Base-by-base conservation (phyloP, 306 rosid species). In the Prinsepia uniflora region DNA sequence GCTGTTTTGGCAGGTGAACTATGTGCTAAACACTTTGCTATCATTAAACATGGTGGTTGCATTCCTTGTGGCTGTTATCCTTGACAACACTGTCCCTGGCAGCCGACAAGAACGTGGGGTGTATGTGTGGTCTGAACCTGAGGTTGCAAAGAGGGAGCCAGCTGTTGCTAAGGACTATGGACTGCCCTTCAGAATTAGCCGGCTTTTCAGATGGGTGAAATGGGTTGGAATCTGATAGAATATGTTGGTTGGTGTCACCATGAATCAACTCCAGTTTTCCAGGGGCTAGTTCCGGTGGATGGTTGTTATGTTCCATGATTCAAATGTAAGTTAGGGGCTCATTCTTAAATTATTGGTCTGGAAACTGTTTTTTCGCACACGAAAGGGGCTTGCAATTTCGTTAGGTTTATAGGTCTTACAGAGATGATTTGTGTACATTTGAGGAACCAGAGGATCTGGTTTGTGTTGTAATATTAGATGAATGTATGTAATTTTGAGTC, bases 21-120 rank as follows among this genome's bases (percentile, higher is more conserved):
- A 86, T 68, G 68, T 86, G 41, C 64, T 93, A 73, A 93, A 90
- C 89, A 88, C 96, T 7, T 79, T 90, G 71, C 76, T 88, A 67
- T 93, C 98, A 0, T 71, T 90, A 60, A 85, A 90, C 87, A 90
- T 90, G 96, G 93, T 92, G 82, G 71, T 90, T n/a, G 96, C 96
- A 60, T 90, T 92, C 82, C 83, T 89, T 10, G 91, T 84, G 73
- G 99, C 97, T 57, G 79, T 87, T 71, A 82, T 91, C 79, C 95
- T 94, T 75, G 97, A 94, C 76, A 91, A 94, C 72, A 91, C 99
- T 5, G 97, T 94, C 54, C 99, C 99, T n/a, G 99, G 99, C 50
- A 89, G 91, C 72, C 80, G 74, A 80, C 91, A 84, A 75, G 99
- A 94, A 83, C 96, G 96, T 3, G 99, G 99, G 68, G 99, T 94